Evolutionary conservation across 352 stramenopile genomes (phyloP).

Genomic region (Phytophthora sp.): DNA sequence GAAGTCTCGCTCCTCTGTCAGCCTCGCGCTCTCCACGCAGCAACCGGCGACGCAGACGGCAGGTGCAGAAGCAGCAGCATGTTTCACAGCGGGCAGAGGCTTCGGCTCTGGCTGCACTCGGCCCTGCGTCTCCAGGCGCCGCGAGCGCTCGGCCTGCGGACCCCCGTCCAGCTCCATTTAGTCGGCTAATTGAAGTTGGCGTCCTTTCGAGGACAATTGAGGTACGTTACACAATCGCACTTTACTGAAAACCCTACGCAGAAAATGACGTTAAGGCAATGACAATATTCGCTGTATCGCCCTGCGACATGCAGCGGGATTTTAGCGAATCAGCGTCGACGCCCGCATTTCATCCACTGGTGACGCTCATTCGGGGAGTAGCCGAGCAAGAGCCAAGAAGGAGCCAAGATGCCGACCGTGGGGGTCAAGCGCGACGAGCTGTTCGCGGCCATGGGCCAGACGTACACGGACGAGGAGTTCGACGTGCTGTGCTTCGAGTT

Average conservation of each 20-base stretch:
- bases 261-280: too few relatives aligned
- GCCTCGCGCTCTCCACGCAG: slow-evolving; percentile 46
- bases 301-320: slow-evolving; percentile 2
- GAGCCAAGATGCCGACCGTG: slow-evolving; percentile 97
- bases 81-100: neutral
- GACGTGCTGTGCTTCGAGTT: slow-evolving; percentile 99
- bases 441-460: slow-evolving; percentile 96
- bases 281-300: too few relatives aligned
- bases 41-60: slow-evolving; percentile 24
- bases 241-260: too few relatives aligned
- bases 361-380: slow-evolving; percentile 26
- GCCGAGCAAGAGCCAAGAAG: slow-evolving; percentile 2
- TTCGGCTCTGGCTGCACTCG: slow-evolving; percentile 2
- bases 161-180: slow-evolving; percentile 23
- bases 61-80: neutral
- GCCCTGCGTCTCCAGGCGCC: slow-evolving; percentile 38
- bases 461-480: slow-evolving; percentile 99
- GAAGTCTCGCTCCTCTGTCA: slow-evolving; percentile 72
- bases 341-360: slow-evolving; percentile 22
- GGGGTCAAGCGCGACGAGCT: slow-evolving; percentile 97
- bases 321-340: slow-evolving; percentile 6
- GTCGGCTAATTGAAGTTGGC: slow-evolving; percentile 18
- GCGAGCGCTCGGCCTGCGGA: slow-evolving; percentile 40
- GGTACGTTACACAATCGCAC: neutral
- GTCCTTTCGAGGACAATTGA: slow-evolving; percentile 14